Base-by-base conservation (phyloP, 2,329 filamentous ascomycete genomes). In the Colletotrichum sp. region DNA sequence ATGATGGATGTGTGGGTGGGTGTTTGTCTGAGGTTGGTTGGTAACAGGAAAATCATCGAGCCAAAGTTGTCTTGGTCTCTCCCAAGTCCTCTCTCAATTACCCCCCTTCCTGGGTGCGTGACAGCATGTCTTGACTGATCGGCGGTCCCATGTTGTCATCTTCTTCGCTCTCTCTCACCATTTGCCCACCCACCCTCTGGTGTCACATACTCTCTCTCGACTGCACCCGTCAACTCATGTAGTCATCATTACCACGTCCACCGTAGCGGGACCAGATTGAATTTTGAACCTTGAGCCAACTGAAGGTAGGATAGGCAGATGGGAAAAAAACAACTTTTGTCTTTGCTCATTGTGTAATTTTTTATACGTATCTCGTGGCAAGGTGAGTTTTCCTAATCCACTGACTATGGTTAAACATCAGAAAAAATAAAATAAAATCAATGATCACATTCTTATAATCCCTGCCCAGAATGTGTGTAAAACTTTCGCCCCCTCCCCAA, bases 401-500 rank as follows among this genome's bases (percentile, higher is more conserved):
- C 28, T 57, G 28, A 71, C 71, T 65, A 71, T 59, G 59, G 67
- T 71, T 74, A 74, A 74, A 71, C 43, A 71, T 69, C 15, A 55
- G 36, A 67, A 43, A 59, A 64, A 69, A 43, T 32, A 52, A 52
- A 26, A 30, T 43, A 21, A 43, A 43, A 43, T 43, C 39, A 43
- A 6, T n/a, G 18, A n/a, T 59, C 69, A 72, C 69, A 75, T 75
- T 75, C 69, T 67, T 71, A 72, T 63, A 21, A 67, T 72, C 15
- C 68, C 61, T 32, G 59, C 63, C 63, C 73, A 67, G 68, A 75
- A 67, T 75, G 63, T 72, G 61, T 75, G 48, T 75, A 65, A 36
- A 68, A 28, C 48, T 63, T 63, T 48, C 34, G 24, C 39, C 28
- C 60, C 52, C 39, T 43, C 63, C 57, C 63, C 52, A 24, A 72